Conservation (phyloP, 805 yeast species). For the Spathaspora hagerdaliae region DNA sequence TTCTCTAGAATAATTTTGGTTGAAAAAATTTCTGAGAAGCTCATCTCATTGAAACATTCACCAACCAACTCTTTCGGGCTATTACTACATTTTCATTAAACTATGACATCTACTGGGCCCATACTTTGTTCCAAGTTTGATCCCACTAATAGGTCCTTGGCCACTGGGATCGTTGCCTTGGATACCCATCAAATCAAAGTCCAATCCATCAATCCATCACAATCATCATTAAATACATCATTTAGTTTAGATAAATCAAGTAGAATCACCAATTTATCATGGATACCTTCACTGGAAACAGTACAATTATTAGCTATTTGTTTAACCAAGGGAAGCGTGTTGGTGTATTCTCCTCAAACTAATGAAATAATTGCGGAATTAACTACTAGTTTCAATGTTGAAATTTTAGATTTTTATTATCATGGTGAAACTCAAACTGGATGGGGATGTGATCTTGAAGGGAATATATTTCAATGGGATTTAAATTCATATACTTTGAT, state of each 20-base stretch:
- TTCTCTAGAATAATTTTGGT: no score
- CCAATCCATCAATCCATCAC: constrained; percentile 45
- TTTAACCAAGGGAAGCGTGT: constrained; percentile 58
- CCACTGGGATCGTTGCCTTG: constrained; percentile 62
- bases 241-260: constrained; percentile 51
- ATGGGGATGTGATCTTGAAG: constrained; percentile 60
- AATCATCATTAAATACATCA: constrained; percentile 41
- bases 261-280: constrained; percentile 45
- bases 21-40: constrained; percentile 6
- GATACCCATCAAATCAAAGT: constrained; percentile 70
- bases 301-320: constrained; percentile 43
- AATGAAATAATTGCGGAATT: constrained; percentile 55
- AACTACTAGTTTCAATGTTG: constrained; percentile 39
- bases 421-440: constrained; percentile 39
- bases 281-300: constrained; percentile 47
- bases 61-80: not conserved
- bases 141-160: constrained; percentile 56
- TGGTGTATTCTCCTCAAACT: constrained; percentile 64
- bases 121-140: constrained; percentile 51
- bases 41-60: constrained; percentile 6
- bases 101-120: constrained; percentile 19
- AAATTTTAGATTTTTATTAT: constrained; percentile 49
- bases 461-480: constrained; percentile 62
- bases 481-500: constrained; percentile 38
- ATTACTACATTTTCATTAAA: not conserved